Evolutionary conservation across 805 yeast genomes (phyloP).

Genomic region (Metschnikowia aberdeeniae): DNA sequence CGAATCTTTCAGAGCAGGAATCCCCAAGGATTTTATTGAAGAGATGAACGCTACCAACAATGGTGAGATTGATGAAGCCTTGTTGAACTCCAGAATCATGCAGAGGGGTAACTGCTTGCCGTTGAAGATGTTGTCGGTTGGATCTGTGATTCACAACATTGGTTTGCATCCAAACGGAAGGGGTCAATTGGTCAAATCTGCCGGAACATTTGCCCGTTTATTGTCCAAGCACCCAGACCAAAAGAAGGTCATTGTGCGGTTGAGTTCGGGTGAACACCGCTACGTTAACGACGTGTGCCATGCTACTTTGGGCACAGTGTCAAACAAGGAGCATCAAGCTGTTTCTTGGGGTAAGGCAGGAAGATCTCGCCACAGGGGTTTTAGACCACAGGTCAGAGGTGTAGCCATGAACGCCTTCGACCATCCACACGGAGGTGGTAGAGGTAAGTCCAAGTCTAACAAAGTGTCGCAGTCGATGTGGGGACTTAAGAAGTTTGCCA

Average conservation of each 20-base stretch:
- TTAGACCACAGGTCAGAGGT: slow-evolving; percentile 95
- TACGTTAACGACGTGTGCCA: slow-evolving; percentile 80
- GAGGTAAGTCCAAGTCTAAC: slow-evolving; percentile 98
- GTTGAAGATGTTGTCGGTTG: slow-evolving; percentile 87
- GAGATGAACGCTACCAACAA: slow-evolving; percentile 65
- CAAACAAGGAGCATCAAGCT: slow-evolving; percentile 90
- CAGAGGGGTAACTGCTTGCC: slow-evolving; percentile 96
- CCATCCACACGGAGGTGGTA: slow-evolving; percentile 99
- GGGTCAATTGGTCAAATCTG: slow-evolving; percentile 87
- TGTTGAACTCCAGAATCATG: slow-evolving; percentile 79
- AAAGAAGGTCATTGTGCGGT: slow-evolving; percentile 69
- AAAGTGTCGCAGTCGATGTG: slow-evolving; percentile 92
- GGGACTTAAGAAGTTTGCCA: slow-evolving; percentile 94
- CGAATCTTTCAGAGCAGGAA: slow-evolving; percentile 85
- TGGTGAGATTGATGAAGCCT: slow-evolving; percentile 88
- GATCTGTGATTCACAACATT: slow-evolving; percentile 82
- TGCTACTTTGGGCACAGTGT: slow-evolving; percentile 91
- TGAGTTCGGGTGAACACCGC: slow-evolving; percentile 92
- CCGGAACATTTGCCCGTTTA: slow-evolving; percentile 90
- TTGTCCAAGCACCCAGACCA: slow-evolving; percentile 71
- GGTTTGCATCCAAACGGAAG: slow-evolving; percentile 70
- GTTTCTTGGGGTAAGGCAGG: slow-evolving; percentile 95
- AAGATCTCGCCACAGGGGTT: slow-evolving; percentile 85
- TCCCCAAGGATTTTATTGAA: slow-evolving; percentile 65
- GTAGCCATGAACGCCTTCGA: slow-evolving; percentile 96